Evolutionary conservation across 345 rosid genomes (phyloP).

Genomic region (Passiflora organensis): DNA sequence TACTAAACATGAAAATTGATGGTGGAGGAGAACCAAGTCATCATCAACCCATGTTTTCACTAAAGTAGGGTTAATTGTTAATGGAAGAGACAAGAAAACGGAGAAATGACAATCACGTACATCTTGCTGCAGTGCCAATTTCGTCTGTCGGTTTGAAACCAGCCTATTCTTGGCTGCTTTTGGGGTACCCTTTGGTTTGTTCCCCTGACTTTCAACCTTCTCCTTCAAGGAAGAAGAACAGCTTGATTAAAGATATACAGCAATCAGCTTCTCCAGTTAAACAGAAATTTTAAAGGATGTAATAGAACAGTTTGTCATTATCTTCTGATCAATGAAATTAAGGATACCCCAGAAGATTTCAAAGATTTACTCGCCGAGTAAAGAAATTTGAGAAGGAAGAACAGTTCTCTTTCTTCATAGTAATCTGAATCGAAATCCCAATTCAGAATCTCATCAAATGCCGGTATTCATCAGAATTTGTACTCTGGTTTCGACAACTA

Average conservation of each 20-base stretch:
- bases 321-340: no score
- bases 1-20: background rate
- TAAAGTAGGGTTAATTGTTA: background rate
- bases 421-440: conserved; percentile 12
- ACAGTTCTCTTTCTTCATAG: background rate
- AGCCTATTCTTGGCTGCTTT: conserved; percentile 34
- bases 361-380: no score
- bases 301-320: no score
- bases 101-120: conserved; percentile 25
- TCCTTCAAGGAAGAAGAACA: conserved; percentile 17
- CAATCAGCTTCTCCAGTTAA: background rate
- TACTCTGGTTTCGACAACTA: conserved; percentile 4
- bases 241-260: background rate
- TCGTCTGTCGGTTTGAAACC: conserved; percentile 42
- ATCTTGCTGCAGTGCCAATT: conserved; percentile 66
- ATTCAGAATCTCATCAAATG: conserved; percentile 15
- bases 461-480: conserved; percentile 6
- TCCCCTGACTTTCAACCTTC: conserved; percentile 43
- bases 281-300: background rate
- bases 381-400: no score
- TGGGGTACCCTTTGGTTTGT: conserved; percentile 21
- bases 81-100: background rate
- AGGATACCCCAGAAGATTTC: no score
- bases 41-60: background rate
- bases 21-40: background rate